These are phyloP conservation scores for Xerophyta viscosa DNA, from an alignment of 106 monocot genomes.

Conservation along the genomic window DNA sequence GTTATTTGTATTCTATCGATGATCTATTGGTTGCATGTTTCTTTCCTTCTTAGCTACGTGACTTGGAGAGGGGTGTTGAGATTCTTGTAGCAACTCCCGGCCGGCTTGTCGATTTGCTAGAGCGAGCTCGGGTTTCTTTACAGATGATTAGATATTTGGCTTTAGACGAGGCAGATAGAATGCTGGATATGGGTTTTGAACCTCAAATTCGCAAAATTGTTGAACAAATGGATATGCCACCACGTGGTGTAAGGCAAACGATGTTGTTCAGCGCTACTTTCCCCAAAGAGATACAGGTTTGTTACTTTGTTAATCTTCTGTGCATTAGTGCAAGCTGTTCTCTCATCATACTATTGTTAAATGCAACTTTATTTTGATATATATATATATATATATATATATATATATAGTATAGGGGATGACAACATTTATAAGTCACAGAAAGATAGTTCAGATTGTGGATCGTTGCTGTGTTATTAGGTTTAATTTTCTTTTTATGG, in stretches of 20 bases:
- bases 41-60: slow-evolving; percentile 46
- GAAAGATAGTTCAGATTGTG: no score
- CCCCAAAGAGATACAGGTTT: slow-evolving; percentile 85
- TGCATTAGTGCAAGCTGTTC: neutral
- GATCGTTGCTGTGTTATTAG: no score
- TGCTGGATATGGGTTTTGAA: slow-evolving; percentile 99
- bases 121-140: slow-evolving; percentile 83
- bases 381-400: no score
- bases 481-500: no score
- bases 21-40: neutral
- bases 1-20: neutral
- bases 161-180: slow-evolving; percentile 92
- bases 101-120: slow-evolving; percentile 78
- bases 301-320: neutral
- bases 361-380: no score
- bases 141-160: slow-evolving; percentile 72
- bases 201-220: slow-evolving; percentile 93
- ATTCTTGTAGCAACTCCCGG: slow-evolving; percentile 98
- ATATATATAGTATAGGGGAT: no score
- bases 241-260: slow-evolving; percentile 69
- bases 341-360: no score
- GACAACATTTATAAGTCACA: no score
- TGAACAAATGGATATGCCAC: slow-evolving; percentile 95
- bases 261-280: slow-evolving; percentile 98
- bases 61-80: slow-evolving; percentile 86